These are phyloP conservation scores for Hymenoscyphus infarciens DNA, from an alignment of 2,329 filamentous ascomycete species.

Conservation along the genomic window DNA sequence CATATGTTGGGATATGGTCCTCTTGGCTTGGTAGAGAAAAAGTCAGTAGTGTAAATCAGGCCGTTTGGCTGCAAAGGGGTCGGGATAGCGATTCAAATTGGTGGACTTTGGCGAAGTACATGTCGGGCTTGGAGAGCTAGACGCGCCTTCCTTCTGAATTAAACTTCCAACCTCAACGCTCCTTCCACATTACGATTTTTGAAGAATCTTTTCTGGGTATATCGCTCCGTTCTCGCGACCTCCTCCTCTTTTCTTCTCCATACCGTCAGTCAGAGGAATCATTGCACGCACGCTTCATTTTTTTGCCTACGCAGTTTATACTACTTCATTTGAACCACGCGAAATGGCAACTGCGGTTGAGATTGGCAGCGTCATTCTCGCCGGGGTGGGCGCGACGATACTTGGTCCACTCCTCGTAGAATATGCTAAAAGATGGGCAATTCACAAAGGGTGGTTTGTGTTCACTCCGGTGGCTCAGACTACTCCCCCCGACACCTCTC, in stretches of 20 bases:
- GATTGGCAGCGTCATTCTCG: too few relatives aligned
- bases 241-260: background rate
- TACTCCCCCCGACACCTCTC: too few relatives aligned
- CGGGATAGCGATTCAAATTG: background rate
- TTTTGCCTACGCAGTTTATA: too few relatives aligned
- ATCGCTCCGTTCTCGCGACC: background rate
- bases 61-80: background rate
- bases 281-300: too few relatives aligned
- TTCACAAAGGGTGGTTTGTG: too few relatives aligned
- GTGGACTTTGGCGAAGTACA: background rate
- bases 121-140: background rate
- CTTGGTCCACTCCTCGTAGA: too few relatives aligned
- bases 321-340: too few relatives aligned
- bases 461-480: too few relatives aligned
- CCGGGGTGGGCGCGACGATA: too few relatives aligned
- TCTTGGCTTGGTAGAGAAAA: background rate
- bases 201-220: background rate
- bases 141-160: background rate
- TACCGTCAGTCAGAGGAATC: background rate
- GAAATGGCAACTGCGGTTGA: too few relatives aligned
- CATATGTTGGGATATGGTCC: background rate
- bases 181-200: background rate
- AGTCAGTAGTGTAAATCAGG: background rate
- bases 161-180: background rate
- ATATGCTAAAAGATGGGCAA: too few relatives aligned